These are phyloP conservation scores for Daldinia grandis DNA, from an alignment of 495 filamentous ascomycete species.

Conservation along the genomic window DNA sequence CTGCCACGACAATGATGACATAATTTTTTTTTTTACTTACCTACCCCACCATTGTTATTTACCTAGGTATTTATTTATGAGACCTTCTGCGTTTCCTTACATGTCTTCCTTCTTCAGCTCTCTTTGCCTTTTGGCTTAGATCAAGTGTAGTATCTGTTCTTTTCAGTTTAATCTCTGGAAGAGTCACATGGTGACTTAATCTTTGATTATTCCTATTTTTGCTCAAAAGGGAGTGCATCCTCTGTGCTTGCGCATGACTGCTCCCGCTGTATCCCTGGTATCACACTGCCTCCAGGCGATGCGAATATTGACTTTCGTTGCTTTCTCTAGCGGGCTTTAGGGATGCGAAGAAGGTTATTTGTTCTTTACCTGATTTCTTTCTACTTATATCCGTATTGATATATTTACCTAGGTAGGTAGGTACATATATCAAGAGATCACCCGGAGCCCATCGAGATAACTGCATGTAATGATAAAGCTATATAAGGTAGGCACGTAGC, in stretches of 20 bases:
- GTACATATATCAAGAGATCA: not conserved
- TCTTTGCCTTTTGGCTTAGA: slow-evolving; percentile 81
- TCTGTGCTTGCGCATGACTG: slow-evolving; percentile 75
- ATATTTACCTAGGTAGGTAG: too few relatives aligned
- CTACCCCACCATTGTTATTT: too few relatives aligned
- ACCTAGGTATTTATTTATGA: not conserved
- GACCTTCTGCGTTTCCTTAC: not conserved
- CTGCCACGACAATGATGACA: slow-evolving; percentile 12
- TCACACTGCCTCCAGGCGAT: slow-evolving; percentile 78
- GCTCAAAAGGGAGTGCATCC: slow-evolving; percentile 55
- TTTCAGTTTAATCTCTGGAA: slow-evolving; percentile 89
- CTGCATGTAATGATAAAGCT: not conserved
- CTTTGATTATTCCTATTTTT: slow-evolving; percentile 53
- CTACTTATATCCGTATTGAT: not conserved
- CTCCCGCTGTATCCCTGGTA: slow-evolving; percentile 73
- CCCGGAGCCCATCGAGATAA: not conserved
- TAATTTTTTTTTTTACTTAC: too few relatives aligned
- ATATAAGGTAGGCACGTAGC: not conserved
- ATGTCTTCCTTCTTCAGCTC: slow-evolving; percentile 50
- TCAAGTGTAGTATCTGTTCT: slow-evolving; percentile 99
- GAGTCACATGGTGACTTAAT: slow-evolving; percentile 37
- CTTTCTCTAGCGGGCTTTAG: slow-evolving; percentile 21
- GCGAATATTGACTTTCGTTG: slow-evolving; percentile 64
- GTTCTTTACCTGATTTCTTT: not conserved
- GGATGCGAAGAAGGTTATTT: slow-evolving; percentile 23